Evolutionary conservation across 2,329 filamentous ascomycete genomes (phyloP), one percentile per base, ranked within the genome.

Genomic region (Colletotrichum camelliae): DNA sequence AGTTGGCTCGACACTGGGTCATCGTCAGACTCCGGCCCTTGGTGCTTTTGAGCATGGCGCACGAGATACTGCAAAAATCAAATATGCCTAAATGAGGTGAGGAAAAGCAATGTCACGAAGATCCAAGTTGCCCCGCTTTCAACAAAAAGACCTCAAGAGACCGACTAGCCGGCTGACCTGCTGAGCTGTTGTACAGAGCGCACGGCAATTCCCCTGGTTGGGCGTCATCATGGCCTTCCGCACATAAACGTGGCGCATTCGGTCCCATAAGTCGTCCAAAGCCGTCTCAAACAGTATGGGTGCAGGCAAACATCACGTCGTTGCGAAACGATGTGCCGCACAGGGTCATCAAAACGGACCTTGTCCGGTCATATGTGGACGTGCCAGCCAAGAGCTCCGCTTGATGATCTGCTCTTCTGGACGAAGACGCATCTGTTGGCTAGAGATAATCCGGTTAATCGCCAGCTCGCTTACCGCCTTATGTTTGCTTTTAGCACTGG

Each of bases 381-480:
- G n/a, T 29, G 12, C 29, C 18, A 31, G 27, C 27, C 24, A 60
- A 21, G 7, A 39, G 29, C 31, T 64, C 37, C 15, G 21, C 31
- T 16, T 10, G n/a, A 43, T 27, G 12, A 15, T 12, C 18, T 27
- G 35, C 39, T 31, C 16, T 21, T 24, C 24, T 31, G 7, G 65
- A 68, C 12, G 67, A 18, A n/a, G 16, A n/a, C 27, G 12, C 33
- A 48, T 31, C 33, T 21, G 48, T 58, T 74, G 72, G 60, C 35
- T 21, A 52, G 29, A 72, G 15, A 27, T 31, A 18, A 31, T 31
- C 31, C 37, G 35, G 12, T 27, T 39, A 37, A 24, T 33, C n/a
- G 52, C 35, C 52, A 58, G 48, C 18, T 74, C 52, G 39, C 69
- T 73, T 52, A 73, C 73, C 73, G 73, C 69, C 57, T 67, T n/a